Evolutionary conservation across 2,329 filamentous ascomycete species (phyloP).

Genomic region (Arthroderma sp.): DNA sequence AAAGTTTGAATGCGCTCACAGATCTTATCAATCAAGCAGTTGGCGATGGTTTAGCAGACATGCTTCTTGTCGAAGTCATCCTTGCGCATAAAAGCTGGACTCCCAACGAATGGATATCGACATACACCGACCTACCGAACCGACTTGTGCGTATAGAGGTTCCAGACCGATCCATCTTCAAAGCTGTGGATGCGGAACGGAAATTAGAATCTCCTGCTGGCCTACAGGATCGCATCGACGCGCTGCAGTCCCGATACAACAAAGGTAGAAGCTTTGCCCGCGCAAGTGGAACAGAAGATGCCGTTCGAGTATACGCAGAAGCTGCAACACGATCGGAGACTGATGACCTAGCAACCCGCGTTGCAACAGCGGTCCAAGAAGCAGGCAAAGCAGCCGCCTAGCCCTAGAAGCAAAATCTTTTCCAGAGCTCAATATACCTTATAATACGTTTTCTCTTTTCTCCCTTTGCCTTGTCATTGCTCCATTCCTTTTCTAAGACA

Average conservation of each 20-base stretch:
- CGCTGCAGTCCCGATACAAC: constrained; percentile 77
- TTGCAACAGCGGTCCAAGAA: constrained; percentile 60
- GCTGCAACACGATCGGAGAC: constrained; percentile 79
- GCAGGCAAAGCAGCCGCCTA: constrained; percentile 21
- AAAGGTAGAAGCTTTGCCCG: constrained; percentile 82
- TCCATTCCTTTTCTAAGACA: too few species aligned
- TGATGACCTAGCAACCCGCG: constrained; percentile 76
- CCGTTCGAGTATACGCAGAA: constrained; percentile 90
- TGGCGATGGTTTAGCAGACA: constrained; percentile 87
- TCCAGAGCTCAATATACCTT: constrained; percentile 1
- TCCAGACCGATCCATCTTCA: constrained; percentile 73
- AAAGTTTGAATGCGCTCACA: constrained; percentile 67
- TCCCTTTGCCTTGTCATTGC: background rate
- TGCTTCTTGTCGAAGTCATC: constrained; percentile 90
- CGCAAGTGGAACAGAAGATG: constrained; percentile 90
- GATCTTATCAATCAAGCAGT: constrained; percentile 98
- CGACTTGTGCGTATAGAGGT: constrained; percentile 90
- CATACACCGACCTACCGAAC: constrained; percentile 89
- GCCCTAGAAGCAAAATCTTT: too few species aligned
- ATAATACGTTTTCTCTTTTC: constrained; percentile 1
- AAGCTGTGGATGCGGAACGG: constrained; percentile 83
- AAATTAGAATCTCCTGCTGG: constrained; percentile 67
- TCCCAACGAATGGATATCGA: constrained; percentile 79
- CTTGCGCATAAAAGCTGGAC: constrained; percentile 90
- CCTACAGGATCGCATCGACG: constrained; percentile 75